A percentile compares a stretch with the other conserved stretches of the same genome.
phyloP scores from a whole-genome alignment of 306 rosid genomes.

The Quercus variabilis region DNA sequence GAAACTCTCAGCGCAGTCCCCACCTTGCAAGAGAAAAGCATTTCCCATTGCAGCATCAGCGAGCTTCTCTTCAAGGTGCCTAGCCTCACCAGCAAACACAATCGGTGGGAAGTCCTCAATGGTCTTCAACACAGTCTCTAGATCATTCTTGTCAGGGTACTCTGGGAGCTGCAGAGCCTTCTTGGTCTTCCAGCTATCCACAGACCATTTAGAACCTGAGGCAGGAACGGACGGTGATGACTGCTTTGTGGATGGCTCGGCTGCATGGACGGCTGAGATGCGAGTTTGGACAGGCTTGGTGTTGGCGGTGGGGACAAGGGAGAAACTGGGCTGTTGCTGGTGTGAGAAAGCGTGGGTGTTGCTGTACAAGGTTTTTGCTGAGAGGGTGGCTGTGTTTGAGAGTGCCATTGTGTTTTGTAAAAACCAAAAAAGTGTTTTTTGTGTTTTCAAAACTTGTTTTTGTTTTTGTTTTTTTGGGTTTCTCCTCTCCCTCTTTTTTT shows the following conservation, averaged over 20 bases:
- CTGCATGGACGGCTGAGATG: constrained; percentile 60
- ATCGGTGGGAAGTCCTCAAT: constrained; percentile 68
- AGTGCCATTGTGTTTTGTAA: constrained; percentile 43
- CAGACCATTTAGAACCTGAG: constrained; percentile 32
- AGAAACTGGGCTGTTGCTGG: constrained; percentile 38
- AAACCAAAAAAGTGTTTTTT: too few relatives aligned
- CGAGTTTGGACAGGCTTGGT: constrained; percentile 24
- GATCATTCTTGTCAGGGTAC: constrained; percentile 51
- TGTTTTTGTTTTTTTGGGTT: neutral
- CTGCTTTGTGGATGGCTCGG: constrained; percentile 25
- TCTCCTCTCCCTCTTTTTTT: neutral
- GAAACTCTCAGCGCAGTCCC: constrained; percentile 77
- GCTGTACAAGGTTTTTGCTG: constrained; percentile 40
- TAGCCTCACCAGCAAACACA: constrained; percentile 77
- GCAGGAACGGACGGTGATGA: constrained; percentile 2
- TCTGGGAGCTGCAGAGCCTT: constrained; percentile 63
- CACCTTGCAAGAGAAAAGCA: constrained; percentile 70
- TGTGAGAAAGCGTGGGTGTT: constrained; percentile 20
- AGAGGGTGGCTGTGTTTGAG: constrained; percentile 41
- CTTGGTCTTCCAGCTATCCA: constrained; percentile 63
- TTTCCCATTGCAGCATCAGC: constrained; percentile 73
- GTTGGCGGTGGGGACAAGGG: constrained; percentile 25
- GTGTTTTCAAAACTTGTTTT: too few relatives aligned
- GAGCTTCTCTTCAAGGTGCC: constrained; percentile 62
- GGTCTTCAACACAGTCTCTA: constrained; percentile 50